Evolutionary conservation across 2,329 filamentous ascomycete genomes (phyloP).

Genomic region (Phialocephala sp.): DNA sequence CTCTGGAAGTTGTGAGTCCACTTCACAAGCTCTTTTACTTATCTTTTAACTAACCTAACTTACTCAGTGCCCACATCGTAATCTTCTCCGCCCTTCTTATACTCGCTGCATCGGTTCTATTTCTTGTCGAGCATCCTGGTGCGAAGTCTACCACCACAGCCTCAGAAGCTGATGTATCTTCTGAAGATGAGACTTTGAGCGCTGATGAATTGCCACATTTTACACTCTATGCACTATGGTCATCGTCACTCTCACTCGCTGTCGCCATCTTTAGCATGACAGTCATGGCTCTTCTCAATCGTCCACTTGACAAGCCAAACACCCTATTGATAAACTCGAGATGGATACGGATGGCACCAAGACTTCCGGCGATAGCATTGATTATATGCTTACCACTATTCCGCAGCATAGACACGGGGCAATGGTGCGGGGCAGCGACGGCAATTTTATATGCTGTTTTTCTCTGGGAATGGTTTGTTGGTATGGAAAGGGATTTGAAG

Average conservation of each 20-base stretch:
- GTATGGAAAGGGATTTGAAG: constrained; percentile 26
- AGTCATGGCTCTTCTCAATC: constrained; percentile 25
- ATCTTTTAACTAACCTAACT: not conserved
- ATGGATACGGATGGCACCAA: constrained; percentile 22
- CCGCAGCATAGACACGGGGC: not conserved
- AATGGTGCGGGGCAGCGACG: constrained; percentile 22
- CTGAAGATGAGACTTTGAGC: not conserved
- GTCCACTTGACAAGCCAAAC: constrained; percentile 22
- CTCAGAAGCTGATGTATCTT: not conserved
- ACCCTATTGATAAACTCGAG: constrained; percentile 27
- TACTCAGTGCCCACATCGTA: constrained; percentile 24
- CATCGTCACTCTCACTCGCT: constrained; percentile 26
- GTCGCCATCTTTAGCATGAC: constrained; percentile 24
- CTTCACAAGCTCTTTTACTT: not conserved
- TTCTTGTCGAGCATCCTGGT: constrained; percentile 22
- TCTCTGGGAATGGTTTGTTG: constrained; percentile 27
- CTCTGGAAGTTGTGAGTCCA: constrained; percentile 28
- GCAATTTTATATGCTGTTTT: constrained; percentile 24
- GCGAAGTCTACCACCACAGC: not conserved
- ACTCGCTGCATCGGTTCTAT: constrained; percentile 29
- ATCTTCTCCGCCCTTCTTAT: constrained; percentile 28
- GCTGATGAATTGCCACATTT: constrained; percentile 3
- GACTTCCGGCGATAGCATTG: constrained; percentile 21
- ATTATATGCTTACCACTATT: constrained; percentile 28
- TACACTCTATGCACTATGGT: constrained; percentile 23